These are phyloP conservation scores for Lasiosphaeriaceae sp. DNA, from an alignment of 495 filamentous ascomycete species.

Conservation along the genomic window DNA sequence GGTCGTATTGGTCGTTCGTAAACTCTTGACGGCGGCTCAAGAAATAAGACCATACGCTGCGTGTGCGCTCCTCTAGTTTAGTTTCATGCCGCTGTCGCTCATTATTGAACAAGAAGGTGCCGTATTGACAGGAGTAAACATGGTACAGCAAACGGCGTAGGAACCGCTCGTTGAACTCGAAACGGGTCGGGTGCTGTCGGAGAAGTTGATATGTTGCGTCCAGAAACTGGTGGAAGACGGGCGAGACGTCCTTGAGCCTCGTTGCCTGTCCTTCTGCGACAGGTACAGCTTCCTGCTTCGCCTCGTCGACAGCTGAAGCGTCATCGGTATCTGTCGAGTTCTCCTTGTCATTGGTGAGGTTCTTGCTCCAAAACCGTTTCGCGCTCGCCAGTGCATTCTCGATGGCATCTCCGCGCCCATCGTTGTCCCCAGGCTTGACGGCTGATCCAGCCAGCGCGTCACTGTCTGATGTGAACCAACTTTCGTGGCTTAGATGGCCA, in stretches of 20 bases:
- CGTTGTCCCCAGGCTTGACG: conserved; percentile 51
- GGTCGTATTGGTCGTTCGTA: conserved; percentile 73
- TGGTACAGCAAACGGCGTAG: conserved; percentile 88
- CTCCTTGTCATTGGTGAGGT: conserved; percentile 63
- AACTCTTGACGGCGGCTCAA: conserved; percentile 74
- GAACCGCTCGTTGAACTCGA: conserved; percentile 97
- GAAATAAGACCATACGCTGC: conserved; percentile 96
- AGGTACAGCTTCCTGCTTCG: conserved; percentile 18
- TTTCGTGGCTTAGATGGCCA: conserved; percentile 81
- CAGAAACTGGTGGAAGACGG: conserved; percentile 97
- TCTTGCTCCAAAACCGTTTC: conserved; percentile 83
- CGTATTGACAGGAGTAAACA: conserved; percentile 93
- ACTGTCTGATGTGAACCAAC: conserved; percentile 90
- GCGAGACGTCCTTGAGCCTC: conserved; percentile 79
- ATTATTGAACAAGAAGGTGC: conserved; percentile 92
- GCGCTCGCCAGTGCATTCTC: conserved; percentile 85
- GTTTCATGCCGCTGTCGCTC: conserved; percentile 85
- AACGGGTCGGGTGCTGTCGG: conserved; percentile 80
- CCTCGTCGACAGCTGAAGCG: conserved; percentile 46
- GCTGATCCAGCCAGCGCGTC: conserved; percentile 52
- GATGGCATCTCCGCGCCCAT: conserved; percentile 67
- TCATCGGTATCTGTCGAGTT: conserved; percentile 52
- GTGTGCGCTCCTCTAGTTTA: conserved; percentile 65
- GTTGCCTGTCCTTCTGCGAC: conserved; percentile 42
- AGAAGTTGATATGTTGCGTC: conserved; percentile 92